Base-by-base conservation (phyloP, 176 grass and related monocot species). In the Triticum monococcum region DNA sequence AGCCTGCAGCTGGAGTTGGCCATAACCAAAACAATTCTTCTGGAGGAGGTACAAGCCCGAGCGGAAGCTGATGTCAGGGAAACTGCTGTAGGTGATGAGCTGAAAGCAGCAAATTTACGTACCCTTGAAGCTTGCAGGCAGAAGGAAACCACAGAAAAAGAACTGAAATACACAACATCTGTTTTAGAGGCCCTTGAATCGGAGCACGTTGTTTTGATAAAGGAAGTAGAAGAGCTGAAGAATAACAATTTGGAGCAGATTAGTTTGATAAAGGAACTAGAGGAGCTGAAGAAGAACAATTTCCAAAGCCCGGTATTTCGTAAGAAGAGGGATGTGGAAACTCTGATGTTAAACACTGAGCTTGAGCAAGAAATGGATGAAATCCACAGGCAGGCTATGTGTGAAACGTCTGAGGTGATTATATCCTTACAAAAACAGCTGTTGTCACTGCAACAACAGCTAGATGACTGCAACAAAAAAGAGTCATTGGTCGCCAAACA, bases 351-450 rank as follows among this genome's bases (percentile, higher is more conserved):
- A 52, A 52, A 52, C 14, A 54, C 50, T 2, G 50, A 54, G 50
- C 16, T 54, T 67, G 87, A 93, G 72, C 79, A 82, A 91, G 95
- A 93, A 89, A 95, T 91, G 89, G 95, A 95, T 71, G 95, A 93
- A 91, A 87, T 93, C 24, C 84, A 89, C n/a, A 95, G 88, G 81
- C 92, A 98, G 81, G 95, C 92, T 63, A 92, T 95, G 89, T 62
- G 80, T 75, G 91, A 92, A 89, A 95, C 95, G 76, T 77, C 91
- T 90, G 93, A 98, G 72, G 95, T 93, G 43, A 98, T 98, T 85
- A 74, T 93, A 61, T 91, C 54, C 54, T 59, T 59, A 59, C 17
- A 59, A 22, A 59, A 57, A 8, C 18, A 57, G 54, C 1, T 56
- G 52, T 22, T 8, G 17, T 57, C 54, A 57, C 18, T 57, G 54